phyloP scores from a whole-genome alignment of 768 basidiomycete genomes.

The Macrocybe gigantea region DNA sequence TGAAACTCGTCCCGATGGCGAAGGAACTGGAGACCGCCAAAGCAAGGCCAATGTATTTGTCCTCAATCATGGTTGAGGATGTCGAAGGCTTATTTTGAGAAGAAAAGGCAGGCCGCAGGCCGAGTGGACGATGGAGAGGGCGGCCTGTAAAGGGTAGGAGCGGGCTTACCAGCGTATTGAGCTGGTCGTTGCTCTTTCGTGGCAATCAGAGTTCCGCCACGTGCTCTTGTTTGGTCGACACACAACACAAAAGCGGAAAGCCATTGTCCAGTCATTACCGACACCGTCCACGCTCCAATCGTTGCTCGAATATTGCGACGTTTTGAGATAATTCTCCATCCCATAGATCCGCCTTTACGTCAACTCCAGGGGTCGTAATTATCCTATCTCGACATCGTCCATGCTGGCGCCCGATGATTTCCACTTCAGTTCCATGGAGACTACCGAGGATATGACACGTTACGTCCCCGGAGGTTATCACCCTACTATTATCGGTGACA shows the following conservation, averaged over 20 bases:
- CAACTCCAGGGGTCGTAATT: too few relatives aligned
- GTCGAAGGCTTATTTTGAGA: not conserved
- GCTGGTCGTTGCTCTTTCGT: too few relatives aligned
- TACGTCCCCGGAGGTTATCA: constrained; percentile 9
- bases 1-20: constrained; percentile 93
- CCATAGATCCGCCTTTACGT: too few relatives aligned
- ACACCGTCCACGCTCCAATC: too few relatives aligned
- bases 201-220: too few relatives aligned
- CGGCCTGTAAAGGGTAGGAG: not conserved
- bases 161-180: too few relatives aligned
- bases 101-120: constrained; percentile 13
- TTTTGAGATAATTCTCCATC: too few relatives aligned
- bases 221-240: too few relatives aligned
- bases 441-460: not conserved
- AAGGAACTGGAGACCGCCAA: constrained; percentile 82
- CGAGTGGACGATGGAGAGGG: not conserved
- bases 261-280: too few relatives aligned
- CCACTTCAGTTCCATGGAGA: not conserved
- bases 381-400: not conserved
- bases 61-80: constrained; percentile 59
- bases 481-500: constrained; percentile 2
- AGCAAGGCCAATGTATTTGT: constrained; percentile 92
- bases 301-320: too few relatives aligned
- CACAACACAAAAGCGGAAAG: too few relatives aligned
- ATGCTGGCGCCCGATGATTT: not conserved